These are phyloP conservation scores for Fraxinus quadrangulata DNA, from an alignment of 257 asterid genomes.

Conservation along the genomic window DNA sequence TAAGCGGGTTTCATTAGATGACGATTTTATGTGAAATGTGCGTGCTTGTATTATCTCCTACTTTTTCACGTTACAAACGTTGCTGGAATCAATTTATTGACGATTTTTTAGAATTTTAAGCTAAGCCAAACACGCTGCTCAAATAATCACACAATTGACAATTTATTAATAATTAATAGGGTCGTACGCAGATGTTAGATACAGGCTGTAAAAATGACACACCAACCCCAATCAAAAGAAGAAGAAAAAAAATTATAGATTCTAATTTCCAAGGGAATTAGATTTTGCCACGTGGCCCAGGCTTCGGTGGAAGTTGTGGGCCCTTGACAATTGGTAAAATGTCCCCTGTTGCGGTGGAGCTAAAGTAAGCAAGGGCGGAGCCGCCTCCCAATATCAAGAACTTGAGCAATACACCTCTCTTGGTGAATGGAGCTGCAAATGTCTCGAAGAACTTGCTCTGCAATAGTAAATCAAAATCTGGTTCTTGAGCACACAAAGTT, in stretches of 20 bases:
- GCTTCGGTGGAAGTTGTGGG: conserved; percentile 57
- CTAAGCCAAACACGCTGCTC: background rate
- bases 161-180: background rate
- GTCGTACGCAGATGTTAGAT: conserved; percentile 27
- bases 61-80: too few relatives aligned
- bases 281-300: conserved; percentile 49
- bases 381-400: conserved; percentile 60
- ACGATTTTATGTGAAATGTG: too few relatives aligned
- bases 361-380: conserved; percentile 47
- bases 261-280: conserved; percentile 13
- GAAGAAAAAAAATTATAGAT: background rate
- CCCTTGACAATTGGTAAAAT: conserved; percentile 56
- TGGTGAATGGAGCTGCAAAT: conserved; percentile 62
- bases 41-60: too few relatives aligned
- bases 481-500: too few relatives aligned
- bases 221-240: conserved; percentile 13
- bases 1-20: too few relatives aligned
- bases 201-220: conserved; percentile 23
- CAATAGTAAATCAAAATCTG: background rate
- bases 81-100: too few relatives aligned
- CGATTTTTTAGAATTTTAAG: too few relatives aligned
- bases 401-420: conserved; percentile 56
- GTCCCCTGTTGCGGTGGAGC: conserved; percentile 48
- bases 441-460: conserved; percentile 65
- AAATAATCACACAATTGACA: background rate